Evolutionary conservation across 2,329 filamentous ascomycete genomes (phyloP), one percentile per base, ranked within the genome.

Genomic region (Orbilia quercus): DNA sequence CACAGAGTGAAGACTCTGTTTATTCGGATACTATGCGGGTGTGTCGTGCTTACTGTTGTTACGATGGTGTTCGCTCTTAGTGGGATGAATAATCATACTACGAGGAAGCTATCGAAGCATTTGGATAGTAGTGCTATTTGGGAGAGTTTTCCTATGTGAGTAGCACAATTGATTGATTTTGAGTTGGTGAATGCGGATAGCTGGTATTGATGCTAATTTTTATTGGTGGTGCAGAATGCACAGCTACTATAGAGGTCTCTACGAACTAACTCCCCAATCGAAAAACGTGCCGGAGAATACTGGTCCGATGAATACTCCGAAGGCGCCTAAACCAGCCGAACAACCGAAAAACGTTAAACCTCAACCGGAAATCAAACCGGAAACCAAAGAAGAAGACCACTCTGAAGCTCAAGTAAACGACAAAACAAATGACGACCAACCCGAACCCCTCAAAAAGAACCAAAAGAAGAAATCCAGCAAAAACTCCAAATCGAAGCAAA

Each of bases 201-300:
- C 7, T 98, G 96, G n/a, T n/a, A n/a, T 31, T 31, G 28, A 31
- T 31, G 28, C 28, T 31, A 31, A 31, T 79, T 87, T 88, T 0
- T 96, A 96, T 78, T 81, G 28, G 12, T 22, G 16, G 16, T 40
- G 7, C 23, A 71, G 66, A 40, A 63, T 99, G 74, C 89, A 89
- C 72, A 86, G 93, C 75, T 99, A 97, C 80, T 95, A 97, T 80
- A 94, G 92, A 12, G 95, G 95, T 0, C 85, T 99, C 70, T 85
- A 89, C 75, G 90, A 86, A 0, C 79, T 99, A 74, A 86, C 91
- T 0, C 81, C 87, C 0, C 82, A 88, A 23, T 80, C 84, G 12
- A 83, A 91, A 51, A 94, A 93, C 76, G 83, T 85, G 7, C 89
- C 93, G 0, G 91, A 98, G 79, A 98, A 96, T 79, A 94, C 95